Percentiles rank a stretch among this genome's conserved stretches.
Conservation (phyloP, 73 alveolate genomes). For the Paramecium caudatum region DNA sequence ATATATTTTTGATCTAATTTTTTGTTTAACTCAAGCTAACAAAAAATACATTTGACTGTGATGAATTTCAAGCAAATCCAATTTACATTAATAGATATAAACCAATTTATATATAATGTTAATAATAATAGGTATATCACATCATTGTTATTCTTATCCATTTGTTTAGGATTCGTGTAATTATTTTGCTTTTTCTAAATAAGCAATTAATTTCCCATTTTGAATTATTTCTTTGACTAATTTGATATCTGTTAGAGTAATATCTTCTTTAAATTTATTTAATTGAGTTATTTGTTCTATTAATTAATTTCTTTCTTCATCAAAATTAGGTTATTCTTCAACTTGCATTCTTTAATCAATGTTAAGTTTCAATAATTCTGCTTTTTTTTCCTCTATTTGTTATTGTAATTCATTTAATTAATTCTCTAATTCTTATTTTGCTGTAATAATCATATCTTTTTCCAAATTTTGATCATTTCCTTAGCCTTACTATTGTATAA, state of each 20-base stretch:
- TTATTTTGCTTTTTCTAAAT: conserved; percentile 23
- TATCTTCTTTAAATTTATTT: not conserved
- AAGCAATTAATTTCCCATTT: conserved; percentile 34
- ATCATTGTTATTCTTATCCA: no score
- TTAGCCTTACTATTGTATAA: not conserved
- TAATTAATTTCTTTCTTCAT: not conserved
- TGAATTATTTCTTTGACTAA: not conserved
- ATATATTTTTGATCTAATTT: no score
- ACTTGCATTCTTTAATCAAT: not conserved
- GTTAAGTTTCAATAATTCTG: not conserved
- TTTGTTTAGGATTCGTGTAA: not conserved
- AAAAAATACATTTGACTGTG: no score
- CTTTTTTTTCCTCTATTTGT: not conserved
- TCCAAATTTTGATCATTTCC: not conserved
- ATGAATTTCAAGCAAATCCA: no score
- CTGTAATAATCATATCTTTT: not conserved
- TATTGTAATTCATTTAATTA: not conserved
- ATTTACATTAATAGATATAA: no score
- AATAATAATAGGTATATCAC: no score
- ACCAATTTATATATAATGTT: no score
- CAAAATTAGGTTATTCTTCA: not conserved
- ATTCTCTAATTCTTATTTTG: not conserved
- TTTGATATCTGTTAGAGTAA: not conserved
- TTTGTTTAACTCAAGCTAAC: no score
- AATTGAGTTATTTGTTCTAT: no score